Conservation (phyloP, 257 asterid genomes). For the Solanum chilense region DNA sequence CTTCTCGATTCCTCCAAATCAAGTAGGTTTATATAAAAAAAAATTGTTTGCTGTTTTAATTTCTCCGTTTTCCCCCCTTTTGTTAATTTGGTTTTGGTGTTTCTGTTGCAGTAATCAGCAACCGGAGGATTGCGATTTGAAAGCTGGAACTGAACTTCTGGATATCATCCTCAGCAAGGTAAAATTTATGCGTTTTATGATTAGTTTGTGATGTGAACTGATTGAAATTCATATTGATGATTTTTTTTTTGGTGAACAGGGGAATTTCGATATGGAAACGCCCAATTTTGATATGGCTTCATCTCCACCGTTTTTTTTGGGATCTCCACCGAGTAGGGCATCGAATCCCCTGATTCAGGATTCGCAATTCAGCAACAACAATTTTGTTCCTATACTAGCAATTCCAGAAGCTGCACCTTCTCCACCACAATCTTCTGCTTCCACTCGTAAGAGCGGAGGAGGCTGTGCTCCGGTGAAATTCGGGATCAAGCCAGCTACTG, state of each 20-base stretch:
- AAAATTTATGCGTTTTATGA: neutral
- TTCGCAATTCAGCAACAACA: conserved; percentile 28
- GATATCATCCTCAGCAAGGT: neutral
- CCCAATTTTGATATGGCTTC: conserved; percentile 30
- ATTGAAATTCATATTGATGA: neutral
- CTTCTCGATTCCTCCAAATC: neutral
- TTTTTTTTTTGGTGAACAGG: neutral
- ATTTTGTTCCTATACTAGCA: conserved; percentile 10
- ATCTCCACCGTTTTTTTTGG: conserved; percentile 43
- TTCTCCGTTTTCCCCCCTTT: neutral
- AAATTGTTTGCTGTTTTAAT: neutral
- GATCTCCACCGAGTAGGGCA: conserved; percentile 53
- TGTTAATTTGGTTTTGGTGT: neutral
- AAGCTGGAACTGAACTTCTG: neutral
- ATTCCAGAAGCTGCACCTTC: conserved; percentile 1
- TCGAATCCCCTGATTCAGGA: conserved; percentile 56
- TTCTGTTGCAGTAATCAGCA: neutral
- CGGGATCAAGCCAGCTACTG: conserved; percentile 37
- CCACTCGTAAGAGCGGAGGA: conserved; percentile 27
- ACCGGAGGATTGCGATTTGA: neutral
- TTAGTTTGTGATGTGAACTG: neutral
- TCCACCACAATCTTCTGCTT: conserved; percentile 12
- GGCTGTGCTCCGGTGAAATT: conserved; percentile 31
- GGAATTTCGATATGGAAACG: conserved; percentile 14
- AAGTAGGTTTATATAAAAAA: neutral